Percentiles rank a stretch among this genome's conserved stretches.
These are phyloP conservation scores for Ustilago tritici DNA, from an alignment of 1,284 basidiomycete genomes.

Conservation along the genomic window DNA sequence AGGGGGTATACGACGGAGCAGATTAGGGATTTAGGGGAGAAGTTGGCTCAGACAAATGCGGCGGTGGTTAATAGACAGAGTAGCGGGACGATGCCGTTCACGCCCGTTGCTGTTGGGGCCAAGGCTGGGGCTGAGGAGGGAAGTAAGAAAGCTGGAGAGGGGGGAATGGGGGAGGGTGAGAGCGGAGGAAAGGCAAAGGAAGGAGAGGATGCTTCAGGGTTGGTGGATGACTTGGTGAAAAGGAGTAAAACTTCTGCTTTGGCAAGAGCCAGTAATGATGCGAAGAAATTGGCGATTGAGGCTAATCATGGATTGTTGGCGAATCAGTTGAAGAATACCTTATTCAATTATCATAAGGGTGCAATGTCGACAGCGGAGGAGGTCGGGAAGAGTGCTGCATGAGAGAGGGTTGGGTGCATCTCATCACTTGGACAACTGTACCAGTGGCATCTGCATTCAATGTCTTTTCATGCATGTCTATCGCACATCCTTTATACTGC, in stretches of 20 bases:
- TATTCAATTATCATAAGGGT: conserved; percentile 52
- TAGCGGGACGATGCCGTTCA: conserved; percentile 1
- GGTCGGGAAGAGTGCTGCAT: no score
- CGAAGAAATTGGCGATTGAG: conserved; percentile 85
- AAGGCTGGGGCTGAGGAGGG: no score
- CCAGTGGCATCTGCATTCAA: no score
- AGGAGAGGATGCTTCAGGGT: not conserved
- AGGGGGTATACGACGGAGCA: conserved; percentile 90
- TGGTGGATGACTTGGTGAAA: conserved; percentile 7
- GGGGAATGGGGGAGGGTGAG: not conserved
- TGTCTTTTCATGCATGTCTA: no score
- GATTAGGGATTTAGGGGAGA: conserved; percentile 86
- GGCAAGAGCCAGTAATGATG: conserved; percentile 68
- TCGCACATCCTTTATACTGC: no score
- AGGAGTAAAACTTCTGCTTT: conserved; percentile 4
- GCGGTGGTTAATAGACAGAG: not conserved
- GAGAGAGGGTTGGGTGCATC: no score
- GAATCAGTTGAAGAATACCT: conserved; percentile 83
- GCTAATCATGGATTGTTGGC: conserved; percentile 90
- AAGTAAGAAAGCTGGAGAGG: not conserved
- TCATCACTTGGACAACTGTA: no score
- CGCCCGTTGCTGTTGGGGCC: not conserved
- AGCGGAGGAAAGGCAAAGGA: not conserved
- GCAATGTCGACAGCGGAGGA: no score
- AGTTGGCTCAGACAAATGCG: conserved; percentile 73